phyloP scores from a whole-genome alignment of 78 protist genomes.

The Dictyostelium brefeldianum region DNA sequence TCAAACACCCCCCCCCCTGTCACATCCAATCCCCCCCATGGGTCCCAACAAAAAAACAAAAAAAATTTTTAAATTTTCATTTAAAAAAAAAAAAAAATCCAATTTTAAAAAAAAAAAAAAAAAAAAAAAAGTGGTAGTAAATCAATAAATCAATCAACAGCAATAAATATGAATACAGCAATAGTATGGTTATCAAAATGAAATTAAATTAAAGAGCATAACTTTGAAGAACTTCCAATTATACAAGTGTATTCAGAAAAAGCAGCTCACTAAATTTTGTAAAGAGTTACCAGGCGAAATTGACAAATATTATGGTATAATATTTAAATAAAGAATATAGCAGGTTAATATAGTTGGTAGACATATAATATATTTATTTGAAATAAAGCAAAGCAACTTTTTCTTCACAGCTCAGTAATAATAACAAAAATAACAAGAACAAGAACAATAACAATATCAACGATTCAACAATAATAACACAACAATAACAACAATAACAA shows the following conservation, averaged over 20 bases:
- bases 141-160: not conserved
- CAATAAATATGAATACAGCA: too few species aligned
- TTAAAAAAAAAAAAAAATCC: not conserved
- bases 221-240: conserved; percentile 66
- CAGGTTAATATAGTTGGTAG: too few species aligned
- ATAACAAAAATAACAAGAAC: not conserved
- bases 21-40: too few species aligned
- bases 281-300: conserved; percentile 64
- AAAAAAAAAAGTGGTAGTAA: not conserved
- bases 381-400: too few species aligned
- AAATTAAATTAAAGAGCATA: conserved; percentile 75
- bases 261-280: not conserved
- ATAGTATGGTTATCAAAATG: too few species aligned
- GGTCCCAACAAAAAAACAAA: too few species aligned
- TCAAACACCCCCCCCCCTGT: too few species aligned
- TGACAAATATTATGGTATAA: too few species aligned
- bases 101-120: not conserved
- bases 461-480: not conserved
- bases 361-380: too few species aligned
- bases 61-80: too few species aligned
- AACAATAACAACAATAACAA: not conserved
- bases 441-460: not conserved
- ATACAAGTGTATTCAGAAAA: not conserved
- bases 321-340: too few species aligned
- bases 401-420: too few species aligned